Base-by-base conservation (phyloP, 1,284 basidiomycete genomes). In the Cystobasidium sp. region DNA sequence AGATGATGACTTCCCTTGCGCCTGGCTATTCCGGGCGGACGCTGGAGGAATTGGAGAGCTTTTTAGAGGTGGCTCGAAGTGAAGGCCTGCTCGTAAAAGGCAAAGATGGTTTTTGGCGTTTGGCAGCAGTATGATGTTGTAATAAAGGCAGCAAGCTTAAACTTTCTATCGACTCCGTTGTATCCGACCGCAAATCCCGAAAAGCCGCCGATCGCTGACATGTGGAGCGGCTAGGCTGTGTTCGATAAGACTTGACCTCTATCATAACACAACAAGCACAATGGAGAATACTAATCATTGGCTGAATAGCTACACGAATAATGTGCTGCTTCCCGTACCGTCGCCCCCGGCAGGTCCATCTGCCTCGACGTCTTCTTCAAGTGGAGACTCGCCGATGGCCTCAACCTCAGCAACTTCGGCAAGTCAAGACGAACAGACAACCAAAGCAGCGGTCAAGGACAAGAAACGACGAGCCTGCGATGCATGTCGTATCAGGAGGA, bases 41-140 rank as follows among this genome's bases (percentile, higher is more conserved):
- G 1, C 81, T 88, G 8, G 92, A 93, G 44, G 91, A 94, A 80
- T 86, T 95, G 8, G 86, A 84, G 2, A 83, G 81, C 55, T 92
- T 94, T 78, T 87, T 95, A 86, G 90, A 92, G 76, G 88, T 89
- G 22, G 90, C 91, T 41, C 85, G 88, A 77, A 83, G 88, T 72
- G 91, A 93, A 80, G 91, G 90, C 0, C 82, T 91, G 20, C 88
- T 94, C n/a, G 85, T 85, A 22, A 77, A 76, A 5, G 86, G 86
- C 31, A 86, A 86, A 68, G 90, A 91, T 78, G 91, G 91, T 0
- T 83, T 88, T 80, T 95, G 92, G 92, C 88, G 84, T 79, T 82
- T 93, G 22, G 61, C 69, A 41, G 69, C 31, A 6, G 7, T 64
- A 37, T 71, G 52, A 37, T 44, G 4, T 68, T 37, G 7, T 46